phyloP scores from a whole-genome alignment of 2,329 filamentous ascomycete genomes.

The Aspergillus novoparasiticus region DNA sequence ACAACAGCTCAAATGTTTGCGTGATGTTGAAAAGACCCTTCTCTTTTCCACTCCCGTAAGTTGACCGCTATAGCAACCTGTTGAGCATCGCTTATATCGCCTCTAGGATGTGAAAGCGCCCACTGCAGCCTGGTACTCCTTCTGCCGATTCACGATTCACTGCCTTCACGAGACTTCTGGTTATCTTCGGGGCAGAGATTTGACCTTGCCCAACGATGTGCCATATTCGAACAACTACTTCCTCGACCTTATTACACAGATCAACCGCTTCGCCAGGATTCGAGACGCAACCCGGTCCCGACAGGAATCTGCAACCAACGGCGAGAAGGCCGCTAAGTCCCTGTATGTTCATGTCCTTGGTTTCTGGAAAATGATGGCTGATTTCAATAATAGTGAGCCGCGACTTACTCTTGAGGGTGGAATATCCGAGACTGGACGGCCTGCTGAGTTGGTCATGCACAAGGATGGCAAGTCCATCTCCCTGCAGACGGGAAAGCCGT shows the following conservation, averaged over 20 bases:
- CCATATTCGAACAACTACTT: constrained; percentile 97
- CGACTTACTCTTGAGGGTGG: constrained; percentile 81
- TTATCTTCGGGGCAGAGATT: constrained; percentile 81
- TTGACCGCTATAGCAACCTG: constrained; percentile 58
- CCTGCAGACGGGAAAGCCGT: constrained; percentile 68
- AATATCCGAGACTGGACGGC: constrained; percentile 76
- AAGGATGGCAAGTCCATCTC: constrained; percentile 80
- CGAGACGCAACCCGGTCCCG: constrained; percentile 70
- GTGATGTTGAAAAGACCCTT: constrained; percentile 91
- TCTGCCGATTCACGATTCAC: constrained; percentile 86
- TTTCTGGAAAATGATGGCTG: constrained; percentile 12
- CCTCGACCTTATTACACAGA: constrained; percentile 92
- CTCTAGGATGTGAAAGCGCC: constrained; percentile 45
- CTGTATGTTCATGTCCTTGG: background rate
- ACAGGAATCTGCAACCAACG: constrained; percentile 24
- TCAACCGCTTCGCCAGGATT: constrained; percentile 83
- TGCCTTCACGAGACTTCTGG: constrained; percentile 89
- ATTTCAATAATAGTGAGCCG: constrained; percentile 50
- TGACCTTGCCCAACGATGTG: constrained; percentile 79
- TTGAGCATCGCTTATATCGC: constrained; percentile 63
- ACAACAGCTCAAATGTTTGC: constrained; percentile 85
- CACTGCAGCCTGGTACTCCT: constrained; percentile 76
- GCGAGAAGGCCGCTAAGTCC: constrained; percentile 54
- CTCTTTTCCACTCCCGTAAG: constrained; percentile 93
- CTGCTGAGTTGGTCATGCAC: constrained; percentile 80